phyloP scores from a whole-genome alignment of 164 flowering plant species.

The Kingdonia uniflora region DNA sequence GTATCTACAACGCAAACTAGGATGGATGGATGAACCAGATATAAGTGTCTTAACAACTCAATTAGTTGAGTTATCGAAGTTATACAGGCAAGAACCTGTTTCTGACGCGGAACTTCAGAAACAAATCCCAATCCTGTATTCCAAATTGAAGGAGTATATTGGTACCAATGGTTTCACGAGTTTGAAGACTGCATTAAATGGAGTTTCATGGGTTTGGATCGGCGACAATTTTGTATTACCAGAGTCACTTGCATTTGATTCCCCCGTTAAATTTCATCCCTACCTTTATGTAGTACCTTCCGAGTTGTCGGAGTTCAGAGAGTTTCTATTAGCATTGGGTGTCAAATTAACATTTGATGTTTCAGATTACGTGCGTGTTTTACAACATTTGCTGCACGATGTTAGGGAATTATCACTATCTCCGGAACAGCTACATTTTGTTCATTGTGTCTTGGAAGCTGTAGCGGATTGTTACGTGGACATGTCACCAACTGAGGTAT shows the following conservation, averaged over 20 bases:
- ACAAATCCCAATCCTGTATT: conserved; percentile 54
- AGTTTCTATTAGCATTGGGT: conserved; percentile 69
- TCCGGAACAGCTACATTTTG: conserved; percentile 72
- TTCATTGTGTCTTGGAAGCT: conserved; percentile 74
- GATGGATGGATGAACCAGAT: conserved; percentile 60
- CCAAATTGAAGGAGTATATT: conserved; percentile 52
- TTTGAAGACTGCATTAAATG: conserved; percentile 49
- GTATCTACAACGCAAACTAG: conserved; percentile 52
- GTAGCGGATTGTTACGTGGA: conserved; percentile 57
- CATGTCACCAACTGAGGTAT: conserved; percentile 30
- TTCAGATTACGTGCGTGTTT: conserved; percentile 51
- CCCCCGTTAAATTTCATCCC: conserved; percentile 88
- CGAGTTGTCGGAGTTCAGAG: conserved; percentile 68
- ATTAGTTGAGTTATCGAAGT: conserved; percentile 51
- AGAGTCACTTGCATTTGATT: conserved; percentile 83
- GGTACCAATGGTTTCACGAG: conserved; percentile 37
- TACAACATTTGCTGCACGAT: conserved; percentile 53
- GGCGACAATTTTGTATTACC: conserved; percentile 84
- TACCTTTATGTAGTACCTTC: conserved; percentile 92
- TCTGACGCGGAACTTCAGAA: conserved; percentile 44
- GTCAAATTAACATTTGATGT: conserved; percentile 63
- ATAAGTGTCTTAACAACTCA: conserved; percentile 44
- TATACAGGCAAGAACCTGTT: conserved; percentile 30
- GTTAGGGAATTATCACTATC: conserved; percentile 47
- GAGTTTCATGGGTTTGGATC: conserved; percentile 86